Evolutionary conservation across 139 green algal genomes (phyloP), one percentile per base, ranked within the genome.

Genomic region (Penium margaritaceum): DNA sequence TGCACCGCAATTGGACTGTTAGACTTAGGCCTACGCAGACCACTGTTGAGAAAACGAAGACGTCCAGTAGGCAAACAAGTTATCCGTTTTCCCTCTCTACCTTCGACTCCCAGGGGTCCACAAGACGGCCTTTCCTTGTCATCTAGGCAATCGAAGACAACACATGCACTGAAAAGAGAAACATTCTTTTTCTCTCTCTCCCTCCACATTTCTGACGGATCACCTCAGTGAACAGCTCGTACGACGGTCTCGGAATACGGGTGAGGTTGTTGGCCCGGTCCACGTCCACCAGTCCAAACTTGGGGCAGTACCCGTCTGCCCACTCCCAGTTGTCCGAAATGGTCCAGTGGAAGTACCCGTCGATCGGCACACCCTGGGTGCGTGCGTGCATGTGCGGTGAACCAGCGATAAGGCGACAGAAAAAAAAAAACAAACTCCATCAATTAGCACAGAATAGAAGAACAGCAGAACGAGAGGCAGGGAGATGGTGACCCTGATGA

Each of bases 321-420:
- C 75, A 82, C 58, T 82, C 75, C 75, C 75, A 82, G 54, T 82
- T 82, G 63, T 82, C 75, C 5, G 41, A 74, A 4, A 67, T 78
- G 29, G 75, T 82, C 75, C 75, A 82, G 39, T 63, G 61, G 27
- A 82, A 37, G 53, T 82, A 82, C n/a, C 57, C 75, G 0, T 46
- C 19, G 3, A 82, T 46, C 17, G 41, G 36, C 27, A 77, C 60
- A 5, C 75, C 75, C 67, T 72, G 33, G 5, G 67, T n/a, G n/a
- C n/a, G 47, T 32, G 47, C 27, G 47, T 15, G 47, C n/a, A 27
- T n/a, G 32, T 27, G 33, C 3, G 33, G 30, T 5, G 58, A 43
- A 66, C n/a, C 17, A 3, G 57, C 1, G 33, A 43, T 24, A 2
- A 3, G 4, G 6, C 34, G 32, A 27, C n/a, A 63, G n/a, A 4